Percentiles rank a stretch among this genome's conserved stretches.
Evolutionary conservation across 441 rosid species (phyloP).

Genomic region (Biscutella laevigata): DNA sequence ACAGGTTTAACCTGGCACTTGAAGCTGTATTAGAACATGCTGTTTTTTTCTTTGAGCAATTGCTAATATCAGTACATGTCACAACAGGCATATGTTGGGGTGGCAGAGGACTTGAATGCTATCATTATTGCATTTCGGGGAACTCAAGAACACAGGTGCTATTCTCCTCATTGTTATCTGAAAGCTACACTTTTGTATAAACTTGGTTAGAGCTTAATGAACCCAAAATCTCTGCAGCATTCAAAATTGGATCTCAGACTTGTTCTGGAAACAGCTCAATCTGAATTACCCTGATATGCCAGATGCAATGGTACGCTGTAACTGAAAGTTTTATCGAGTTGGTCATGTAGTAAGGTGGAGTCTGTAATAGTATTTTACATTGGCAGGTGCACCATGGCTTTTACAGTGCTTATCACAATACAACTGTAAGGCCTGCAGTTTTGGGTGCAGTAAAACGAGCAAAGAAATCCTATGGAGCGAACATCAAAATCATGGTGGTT

Average conservation of each 20-base stretch:
- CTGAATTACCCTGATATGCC: conserved; percentile 86
- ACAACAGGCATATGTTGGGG: conserved; percentile 82
- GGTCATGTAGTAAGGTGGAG: background rate
- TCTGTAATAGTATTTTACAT: background rate
- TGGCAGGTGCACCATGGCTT: conserved; percentile 87
- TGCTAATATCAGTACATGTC: background rate
- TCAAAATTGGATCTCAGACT: conserved; percentile 87
- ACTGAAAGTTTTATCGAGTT: background rate
- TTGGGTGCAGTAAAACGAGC: conserved; percentile 51
- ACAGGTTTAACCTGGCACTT: conserved; percentile 41
- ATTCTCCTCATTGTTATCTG: background rate
- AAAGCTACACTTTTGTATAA: background rate
- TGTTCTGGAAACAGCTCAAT: conserved; percentile 96
- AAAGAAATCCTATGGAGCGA: conserved; percentile 46
- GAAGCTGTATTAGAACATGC: background rate
- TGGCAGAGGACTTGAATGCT: conserved; percentile 73
- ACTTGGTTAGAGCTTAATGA: conserved; percentile 1
- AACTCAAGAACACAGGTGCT: conserved; percentile 79
- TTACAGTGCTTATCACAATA: conserved; percentile 81
- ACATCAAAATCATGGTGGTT: conserved; percentile 60
- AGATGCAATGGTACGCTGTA: conserved; percentile 69
- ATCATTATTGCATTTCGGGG: conserved; percentile 88
- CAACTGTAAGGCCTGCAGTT: conserved; percentile 65
- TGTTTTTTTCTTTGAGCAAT: background rate
- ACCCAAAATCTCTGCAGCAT: conserved; percentile 37